Evolutionary conservation across 371 early-diverging fungal species (phyloP).

Genomic region (Phascolomyces articulosus): DNA sequence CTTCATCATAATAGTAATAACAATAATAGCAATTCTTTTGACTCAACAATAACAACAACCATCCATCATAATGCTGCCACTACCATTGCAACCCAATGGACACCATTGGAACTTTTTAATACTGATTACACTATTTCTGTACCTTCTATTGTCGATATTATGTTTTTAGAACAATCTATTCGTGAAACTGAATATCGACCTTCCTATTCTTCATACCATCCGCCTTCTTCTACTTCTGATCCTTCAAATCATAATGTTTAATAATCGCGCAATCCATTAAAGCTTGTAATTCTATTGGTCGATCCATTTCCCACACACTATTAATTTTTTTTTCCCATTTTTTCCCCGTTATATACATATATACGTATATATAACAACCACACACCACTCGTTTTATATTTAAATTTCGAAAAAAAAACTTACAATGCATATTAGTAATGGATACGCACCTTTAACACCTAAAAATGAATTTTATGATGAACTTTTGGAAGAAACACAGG

Average conservation of each 20-base stretch:
- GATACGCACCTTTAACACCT: slow-evolving; percentile 6
- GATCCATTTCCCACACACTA: no score
- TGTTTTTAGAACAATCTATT: slow-evolving; percentile 24
- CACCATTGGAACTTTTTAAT: slow-evolving; percentile 16
- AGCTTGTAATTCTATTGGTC: not conserved
- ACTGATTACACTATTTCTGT: slow-evolving; percentile 27
- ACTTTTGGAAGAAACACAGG: slow-evolving; percentile 41
- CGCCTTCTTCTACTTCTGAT: no score
- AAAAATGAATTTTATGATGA: slow-evolving; percentile 57
- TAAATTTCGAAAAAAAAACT: no score
- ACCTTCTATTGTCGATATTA: slow-evolving; percentile 23
- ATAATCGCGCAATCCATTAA: not conserved
- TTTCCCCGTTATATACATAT: not conserved
- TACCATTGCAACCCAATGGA: not conserved
- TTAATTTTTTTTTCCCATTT: not conserved
- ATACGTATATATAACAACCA: no score
- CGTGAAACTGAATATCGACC: slow-evolving; percentile 5
- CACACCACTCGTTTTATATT: not conserved
- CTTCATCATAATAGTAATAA: no score
- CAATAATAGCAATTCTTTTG: no score
- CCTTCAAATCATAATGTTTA: no score
- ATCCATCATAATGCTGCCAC: no score
- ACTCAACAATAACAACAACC: not conserved
- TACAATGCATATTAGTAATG: not conserved
- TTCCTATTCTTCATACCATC: not conserved